Conservation (phyloP, 371 early-diverging fungal species). For the Apophysomyces ossiformis region DNA sequence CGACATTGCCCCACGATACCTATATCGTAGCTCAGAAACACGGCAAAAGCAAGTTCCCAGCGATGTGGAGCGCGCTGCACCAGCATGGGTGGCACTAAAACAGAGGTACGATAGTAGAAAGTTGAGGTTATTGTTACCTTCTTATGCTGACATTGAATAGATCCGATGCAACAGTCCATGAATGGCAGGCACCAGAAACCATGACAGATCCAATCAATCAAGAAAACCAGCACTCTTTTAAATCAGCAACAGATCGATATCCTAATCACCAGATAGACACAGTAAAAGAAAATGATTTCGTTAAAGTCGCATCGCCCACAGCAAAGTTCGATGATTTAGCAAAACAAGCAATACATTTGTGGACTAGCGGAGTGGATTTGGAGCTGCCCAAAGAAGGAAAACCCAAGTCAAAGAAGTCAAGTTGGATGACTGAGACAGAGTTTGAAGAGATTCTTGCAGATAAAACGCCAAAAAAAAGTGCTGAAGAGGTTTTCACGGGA, state of each 20-base stretch:
- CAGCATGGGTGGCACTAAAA: not conserved
- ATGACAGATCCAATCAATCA: not conserved
- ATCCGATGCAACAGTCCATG: not conserved
- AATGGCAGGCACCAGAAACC: not conserved
- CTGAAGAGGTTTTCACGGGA: not conserved
- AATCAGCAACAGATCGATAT: not conserved
- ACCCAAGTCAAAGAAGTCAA: conserved; percentile 20
- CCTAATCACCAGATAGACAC: not conserved
- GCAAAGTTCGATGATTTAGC: conserved; percentile 35
- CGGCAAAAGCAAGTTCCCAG: not conserved
- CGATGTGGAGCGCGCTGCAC: not conserved
- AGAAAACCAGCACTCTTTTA: not conserved
- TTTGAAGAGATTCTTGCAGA: conserved; percentile 15
- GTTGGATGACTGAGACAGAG: conserved; percentile 33
- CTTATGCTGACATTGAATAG: not conserved
- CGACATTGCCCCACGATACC: not conserved
- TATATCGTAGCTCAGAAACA: not conserved
- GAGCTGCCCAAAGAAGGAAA: conserved; percentile 16
- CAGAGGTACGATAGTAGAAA: not conserved
- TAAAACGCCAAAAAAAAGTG: not conserved
- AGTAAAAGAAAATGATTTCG: conserved; percentile 12
- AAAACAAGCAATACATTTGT: conserved; percentile 29
- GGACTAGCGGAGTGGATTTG: conserved; percentile 40
- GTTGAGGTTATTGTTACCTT: not conserved
- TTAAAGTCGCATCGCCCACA: conserved; percentile 17